A percentile compares a stretch with the other conserved stretches of the same genome.
phyloP scores from a whole-genome alignment of 2,329 filamentous ascomycete genomes.

The Fusarium luffae region DNA sequence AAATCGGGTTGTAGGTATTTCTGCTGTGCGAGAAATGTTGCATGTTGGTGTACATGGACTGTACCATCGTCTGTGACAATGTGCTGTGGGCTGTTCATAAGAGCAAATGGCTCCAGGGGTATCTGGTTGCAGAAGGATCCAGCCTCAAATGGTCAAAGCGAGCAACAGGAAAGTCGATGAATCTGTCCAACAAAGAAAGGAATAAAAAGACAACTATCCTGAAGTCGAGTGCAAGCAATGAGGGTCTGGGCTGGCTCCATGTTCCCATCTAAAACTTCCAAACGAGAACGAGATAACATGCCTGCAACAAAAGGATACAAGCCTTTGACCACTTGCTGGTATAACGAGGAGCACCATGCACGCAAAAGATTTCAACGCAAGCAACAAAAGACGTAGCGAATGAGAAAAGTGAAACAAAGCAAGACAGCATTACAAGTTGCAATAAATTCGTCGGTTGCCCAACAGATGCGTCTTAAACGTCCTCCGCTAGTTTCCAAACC shows the following conservation, averaged over 20 bases:
- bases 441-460: constrained; percentile 43
- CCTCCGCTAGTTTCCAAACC: constrained; percentile 36
- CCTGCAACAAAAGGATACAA: constrained; percentile 30
- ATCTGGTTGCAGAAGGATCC: constrained; percentile 15
- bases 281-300: constrained; percentile 12
- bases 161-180: background rate
- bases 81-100: constrained; percentile 31
- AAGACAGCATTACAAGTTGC: constrained; percentile 23
- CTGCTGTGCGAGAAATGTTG: background rate
- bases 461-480: constrained; percentile 46
- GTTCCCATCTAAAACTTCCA: constrained; percentile 5
- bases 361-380: constrained; percentile 32
- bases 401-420: constrained; percentile 21
- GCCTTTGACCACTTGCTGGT: constrained; percentile 24
- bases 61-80: constrained; percentile 17
- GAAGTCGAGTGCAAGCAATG: constrained; percentile 22
- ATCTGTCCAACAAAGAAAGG: constrained; percentile 9
- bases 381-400: constrained; percentile 21
- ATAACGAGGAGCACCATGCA: constrained; percentile 20
- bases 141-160: constrained; percentile 12
- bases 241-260: constrained; percentile 18
- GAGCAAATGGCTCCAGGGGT: constrained; percentile 21
- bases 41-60: constrained; percentile 3
- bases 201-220: constrained; percentile 16
- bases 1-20: background rate